Conservation (phyloP, 495 filamentous ascomycete species). For the Xylaria nigripes region DNA sequence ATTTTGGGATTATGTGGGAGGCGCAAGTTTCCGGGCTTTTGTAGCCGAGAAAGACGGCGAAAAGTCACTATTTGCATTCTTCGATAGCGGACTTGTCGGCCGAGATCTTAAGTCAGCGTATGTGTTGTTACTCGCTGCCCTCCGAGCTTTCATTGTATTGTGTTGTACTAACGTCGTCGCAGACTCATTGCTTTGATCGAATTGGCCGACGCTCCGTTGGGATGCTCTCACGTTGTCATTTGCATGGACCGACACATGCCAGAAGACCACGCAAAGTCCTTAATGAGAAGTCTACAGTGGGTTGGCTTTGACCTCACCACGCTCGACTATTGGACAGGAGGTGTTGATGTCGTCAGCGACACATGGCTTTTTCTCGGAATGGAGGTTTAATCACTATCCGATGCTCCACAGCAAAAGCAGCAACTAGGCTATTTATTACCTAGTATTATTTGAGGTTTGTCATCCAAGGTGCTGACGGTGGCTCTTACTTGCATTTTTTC, state of each 20-base stretch:
- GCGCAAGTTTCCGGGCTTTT: constrained; percentile 76
- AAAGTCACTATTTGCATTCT: constrained; percentile 80
- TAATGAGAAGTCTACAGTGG: constrained; percentile 80
- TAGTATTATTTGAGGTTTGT: constrained; percentile 1
- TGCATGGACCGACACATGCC: constrained; percentile 63
- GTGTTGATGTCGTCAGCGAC: constrained; percentile 52
- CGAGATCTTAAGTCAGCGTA: constrained; percentile 85
- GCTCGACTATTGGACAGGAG: constrained; percentile 59
- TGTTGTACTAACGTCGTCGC: constrained; percentile 14
- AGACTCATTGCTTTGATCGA: constrained; percentile 89
- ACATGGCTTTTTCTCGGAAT: constrained; percentile 81
- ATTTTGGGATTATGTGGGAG: constrained; percentile 82
- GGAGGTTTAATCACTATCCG: constrained; percentile 52
- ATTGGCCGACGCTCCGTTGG: constrained; percentile 64
- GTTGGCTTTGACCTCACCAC: constrained; percentile 80
- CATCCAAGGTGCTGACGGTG: background rate
- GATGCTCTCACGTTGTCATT: constrained; percentile 68
- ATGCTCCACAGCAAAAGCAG: background rate
- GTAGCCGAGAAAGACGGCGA: constrained; percentile 55
- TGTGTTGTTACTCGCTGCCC: constrained; percentile 26
- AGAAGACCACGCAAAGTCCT: constrained; percentile 49
- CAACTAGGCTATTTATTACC: constrained; percentile 1
- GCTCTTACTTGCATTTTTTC: background rate
- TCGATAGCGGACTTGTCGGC: constrained; percentile 58
- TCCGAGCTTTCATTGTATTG: background rate